A percentile compares a stretch with the other conserved stretches of the same genome.
These are phyloP conservation scores for Dendrobium catenatum DNA, from an alignment of 106 monocot species.

Conservation along the genomic window DNA sequence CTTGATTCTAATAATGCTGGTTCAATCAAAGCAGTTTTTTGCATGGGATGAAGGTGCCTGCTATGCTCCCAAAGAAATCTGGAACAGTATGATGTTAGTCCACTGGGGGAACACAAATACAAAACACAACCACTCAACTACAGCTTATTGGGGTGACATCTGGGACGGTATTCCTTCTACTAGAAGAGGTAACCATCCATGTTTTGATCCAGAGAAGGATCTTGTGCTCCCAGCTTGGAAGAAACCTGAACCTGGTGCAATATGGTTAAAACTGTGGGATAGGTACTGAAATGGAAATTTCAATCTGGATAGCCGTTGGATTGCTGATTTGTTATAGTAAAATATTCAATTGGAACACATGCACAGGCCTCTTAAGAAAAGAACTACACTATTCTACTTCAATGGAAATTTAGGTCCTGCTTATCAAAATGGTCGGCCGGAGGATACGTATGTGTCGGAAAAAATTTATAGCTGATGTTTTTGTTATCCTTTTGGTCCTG, in stretches of 20 bases:
- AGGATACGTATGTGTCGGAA: slow-evolving; percentile 55
- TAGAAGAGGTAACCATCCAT: slow-evolving; percentile 83
- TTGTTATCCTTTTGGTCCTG: background rate
- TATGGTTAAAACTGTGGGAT: slow-evolving; percentile 65
- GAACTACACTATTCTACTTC: slow-evolving; percentile 86
- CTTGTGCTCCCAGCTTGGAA: slow-evolving; percentile 96
- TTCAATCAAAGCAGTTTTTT: slow-evolving; percentile 57
- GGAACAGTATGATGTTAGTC: slow-evolving; percentile 97
- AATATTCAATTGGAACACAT: slow-evolving; percentile 7
- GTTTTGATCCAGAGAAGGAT: slow-evolving; percentile 93
- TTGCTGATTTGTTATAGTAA: background rate
- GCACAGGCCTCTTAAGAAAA: slow-evolving; percentile 46
- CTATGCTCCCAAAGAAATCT: slow-evolving; percentile 95
- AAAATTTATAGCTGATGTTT: background rate
- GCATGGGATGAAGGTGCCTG: slow-evolving; percentile 99
- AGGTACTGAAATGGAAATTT: slow-evolving; percentile 32
- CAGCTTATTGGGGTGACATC: slow-evolving; percentile 76
- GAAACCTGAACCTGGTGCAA: slow-evolving; percentile 47
- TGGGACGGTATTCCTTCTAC: slow-evolving; percentile 66
- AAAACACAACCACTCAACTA: slow-evolving; percentile 89
- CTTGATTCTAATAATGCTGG: slow-evolving; percentile 10
- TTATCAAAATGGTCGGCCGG: slow-evolving; percentile 73
- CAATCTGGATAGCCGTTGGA: background rate
- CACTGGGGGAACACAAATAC: slow-evolving; percentile 99
- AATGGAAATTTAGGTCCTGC: slow-evolving; percentile 93